phyloP scores from a whole-genome alignment of 306 rosid species.

The Cotoneaster glaucophyllus region DNA sequence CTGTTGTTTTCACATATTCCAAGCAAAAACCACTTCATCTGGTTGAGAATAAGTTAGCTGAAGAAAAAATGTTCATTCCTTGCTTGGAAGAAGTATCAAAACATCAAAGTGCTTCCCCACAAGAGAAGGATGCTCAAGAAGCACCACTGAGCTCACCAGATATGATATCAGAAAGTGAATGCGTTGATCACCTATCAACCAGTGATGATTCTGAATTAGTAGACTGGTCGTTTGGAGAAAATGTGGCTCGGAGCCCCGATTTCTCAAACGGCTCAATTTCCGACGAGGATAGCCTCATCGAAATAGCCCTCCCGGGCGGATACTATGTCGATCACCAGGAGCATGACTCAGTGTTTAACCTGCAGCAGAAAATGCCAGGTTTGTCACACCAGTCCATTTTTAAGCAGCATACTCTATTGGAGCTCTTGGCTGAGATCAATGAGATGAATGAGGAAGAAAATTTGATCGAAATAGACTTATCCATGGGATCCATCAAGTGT shows the following conservation, averaged over 20 bases:
- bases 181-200: slow-evolving; percentile 29
- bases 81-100: slow-evolving; percentile 20
- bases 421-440: slow-evolving; percentile 65
- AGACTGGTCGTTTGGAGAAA: slow-evolving; percentile 29
- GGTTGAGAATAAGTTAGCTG: slow-evolving; percentile 6
- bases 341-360: slow-evolving; percentile 15
- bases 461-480: slow-evolving; percentile 83
- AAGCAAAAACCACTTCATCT: slow-evolving; percentile 18
- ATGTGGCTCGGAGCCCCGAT: slow-evolving; percentile 21
- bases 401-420: slow-evolving; percentile 40
- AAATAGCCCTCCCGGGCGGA: slow-evolving; percentile 73
- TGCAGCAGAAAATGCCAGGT: slow-evolving; percentile 35
- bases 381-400: slow-evolving; percentile 11
- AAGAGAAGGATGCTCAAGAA: slow-evolving; percentile 24
- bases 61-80: slow-evolving; percentile 10
- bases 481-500: slow-evolving; percentile 92
- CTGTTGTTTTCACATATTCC: slow-evolving; percentile 31
- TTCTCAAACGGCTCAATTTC: slow-evolving; percentile 78
- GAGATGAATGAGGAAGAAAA: slow-evolving; percentile 86
- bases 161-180: slow-evolving; percentile 38
- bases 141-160: slow-evolving; percentile 12
- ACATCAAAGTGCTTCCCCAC: not conserved
- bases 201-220: slow-evolving; percentile 52
- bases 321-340: slow-evolving; percentile 37
- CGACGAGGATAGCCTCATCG: slow-evolving; percentile 93